Percentiles rank a stretch among this genome's conserved stretches.
Evolutionary conservation across 495 filamentous ascomycete genomes (phyloP).

Genomic region (Penicillium salamii): DNA sequence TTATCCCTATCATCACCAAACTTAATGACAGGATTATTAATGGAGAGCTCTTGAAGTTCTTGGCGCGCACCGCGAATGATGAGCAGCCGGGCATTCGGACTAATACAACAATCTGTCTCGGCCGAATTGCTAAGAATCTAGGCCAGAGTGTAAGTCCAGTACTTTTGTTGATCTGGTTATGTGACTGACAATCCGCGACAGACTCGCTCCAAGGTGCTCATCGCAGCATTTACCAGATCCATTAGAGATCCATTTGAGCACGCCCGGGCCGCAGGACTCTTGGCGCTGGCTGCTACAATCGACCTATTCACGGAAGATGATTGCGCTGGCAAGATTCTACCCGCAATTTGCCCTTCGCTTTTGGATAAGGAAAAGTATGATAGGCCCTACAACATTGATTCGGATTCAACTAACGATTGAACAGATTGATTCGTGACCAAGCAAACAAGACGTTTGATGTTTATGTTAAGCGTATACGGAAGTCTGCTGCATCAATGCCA

Average conservation of each 20-base stretch:
- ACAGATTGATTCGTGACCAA: slow-evolving; percentile 77
- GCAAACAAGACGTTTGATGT: slow-evolving; percentile 85
- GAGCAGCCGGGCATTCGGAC: slow-evolving; percentile 97
- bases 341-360: slow-evolving; percentile 73
- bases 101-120: slow-evolving; percentile 95
- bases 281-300: slow-evolving; percentile 79
- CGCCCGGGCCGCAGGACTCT: slow-evolving; percentile 80
- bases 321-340: slow-evolving; percentile 78
- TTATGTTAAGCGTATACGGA: slow-evolving; percentile 82
- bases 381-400: no score
- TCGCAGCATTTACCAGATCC: slow-evolving; percentile 85
- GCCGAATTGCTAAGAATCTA: slow-evolving; percentile 89
- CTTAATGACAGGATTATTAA: slow-evolving; percentile 91
- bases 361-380: slow-evolving; percentile 83
- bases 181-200: slow-evolving; percentile 26
- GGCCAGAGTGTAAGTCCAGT: slow-evolving; percentile 58
- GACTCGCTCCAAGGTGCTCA: slow-evolving; percentile 83
- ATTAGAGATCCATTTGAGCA: slow-evolving; percentile 93
- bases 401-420: neutral
- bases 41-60: slow-evolving; percentile 83
- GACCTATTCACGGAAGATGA: slow-evolving; percentile 90
- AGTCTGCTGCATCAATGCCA: slow-evolving; percentile 72
- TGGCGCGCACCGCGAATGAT: slow-evolving; percentile 96
- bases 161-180: neutral
- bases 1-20: slow-evolving; percentile 80